A percentile compares a stretch with the other conserved stretches of the same genome.
These are phyloP conservation scores for Dissophora globulifera DNA, from an alignment of 192 early-diverging fungal species.

Conservation along the genomic window DNA sequence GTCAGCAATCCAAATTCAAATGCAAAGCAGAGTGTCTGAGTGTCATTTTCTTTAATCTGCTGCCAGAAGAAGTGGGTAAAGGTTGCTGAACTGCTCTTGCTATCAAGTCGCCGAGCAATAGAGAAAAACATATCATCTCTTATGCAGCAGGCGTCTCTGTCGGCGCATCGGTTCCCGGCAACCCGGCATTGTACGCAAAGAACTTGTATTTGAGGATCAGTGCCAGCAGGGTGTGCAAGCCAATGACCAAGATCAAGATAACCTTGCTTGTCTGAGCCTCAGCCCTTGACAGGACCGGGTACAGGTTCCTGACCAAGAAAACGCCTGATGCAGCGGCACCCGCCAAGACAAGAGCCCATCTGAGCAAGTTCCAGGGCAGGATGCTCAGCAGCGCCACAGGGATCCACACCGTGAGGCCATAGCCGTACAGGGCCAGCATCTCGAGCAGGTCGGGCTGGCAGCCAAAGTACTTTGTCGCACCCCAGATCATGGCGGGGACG, in stretches of 20 bases:
- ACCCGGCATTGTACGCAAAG: constrained; percentile 67
- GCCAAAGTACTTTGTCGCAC: constrained; percentile 84
- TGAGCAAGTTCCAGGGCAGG: constrained; percentile 78
- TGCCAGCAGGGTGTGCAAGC: constrained; percentile 72
- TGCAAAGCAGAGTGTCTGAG: too few species aligned
- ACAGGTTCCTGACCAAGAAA: constrained; percentile 68
- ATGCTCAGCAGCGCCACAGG: constrained; percentile 88
- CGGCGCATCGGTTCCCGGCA: neutral
- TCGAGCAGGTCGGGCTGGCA: constrained; percentile 84
- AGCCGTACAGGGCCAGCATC: constrained; percentile 89
- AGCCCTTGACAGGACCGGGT: constrained; percentile 73
- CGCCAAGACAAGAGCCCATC: constrained; percentile 82
- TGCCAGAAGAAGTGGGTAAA: too few species aligned
- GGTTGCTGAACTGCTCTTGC: too few species aligned
- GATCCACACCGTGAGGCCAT: constrained; percentile 92
- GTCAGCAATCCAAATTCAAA: too few species aligned
- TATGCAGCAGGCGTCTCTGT: neutral
- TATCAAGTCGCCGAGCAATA: too few species aligned
- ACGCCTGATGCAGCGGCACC: constrained; percentile 80
- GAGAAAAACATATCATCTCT: too few species aligned
- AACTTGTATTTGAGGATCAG: constrained; percentile 88
- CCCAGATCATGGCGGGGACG: constrained; percentile 81
- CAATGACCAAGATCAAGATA: constrained; percentile 71
- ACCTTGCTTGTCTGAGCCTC: constrained; percentile 76
- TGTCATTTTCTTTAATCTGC: too few species aligned